Evolutionary conservation across 441 rosid species (phyloP).

Genomic region (Macaranga tanarius): DNA sequence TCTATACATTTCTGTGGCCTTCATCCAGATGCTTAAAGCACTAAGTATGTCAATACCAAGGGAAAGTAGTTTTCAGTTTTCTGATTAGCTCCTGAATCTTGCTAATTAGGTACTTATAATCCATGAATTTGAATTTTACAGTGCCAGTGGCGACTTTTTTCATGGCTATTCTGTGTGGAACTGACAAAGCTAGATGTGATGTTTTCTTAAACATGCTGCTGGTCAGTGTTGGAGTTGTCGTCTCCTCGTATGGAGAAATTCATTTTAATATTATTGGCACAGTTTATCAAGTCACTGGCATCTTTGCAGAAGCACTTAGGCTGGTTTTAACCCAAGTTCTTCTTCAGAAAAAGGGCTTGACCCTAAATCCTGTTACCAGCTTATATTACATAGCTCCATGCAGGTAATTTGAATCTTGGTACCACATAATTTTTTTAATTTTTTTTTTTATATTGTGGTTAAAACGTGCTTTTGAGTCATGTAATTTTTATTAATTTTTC

Average conservation of each 20-base stretch:
- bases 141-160: slow-evolving; percentile 99
- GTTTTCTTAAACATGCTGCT: slow-evolving; percentile 98
- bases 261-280: slow-evolving; percentile 97
- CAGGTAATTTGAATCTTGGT: slow-evolving; percentile 53
- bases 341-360: slow-evolving; percentile 96
- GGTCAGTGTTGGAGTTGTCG: slow-evolving; percentile 98
- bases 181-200: slow-evolving; percentile 93
- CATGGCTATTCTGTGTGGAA: slow-evolving; percentile 96
- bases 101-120: slow-evolving; percentile 29
- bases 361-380: slow-evolving; percentile 96
- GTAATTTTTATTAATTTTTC: too few species aligned
- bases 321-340: slow-evolving; percentile 99
- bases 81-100: slow-evolving; percentile 17
- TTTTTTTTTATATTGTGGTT: too few species aligned
- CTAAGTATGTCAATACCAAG: slow-evolving; percentile 62
- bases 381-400: slow-evolving; percentile 99
- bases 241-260: slow-evolving; percentile 99
- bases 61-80: slow-evolving; percentile 10
- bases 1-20: slow-evolving; percentile 93
- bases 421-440: too few species aligned
- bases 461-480: too few species aligned
- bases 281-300: slow-evolving; percentile 97
- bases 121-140: slow-evolving; percentile 42
- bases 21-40: slow-evolving; percentile 99
- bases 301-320: slow-evolving; percentile 98